A percentile compares a stretch with the other conserved stretches of the same genome.
These are phyloP conservation scores for Aspergillus sclerotiicarbonarius DNA, from an alignment of 495 filamentous ascomycete genomes.

Conservation along the genomic window DNA sequence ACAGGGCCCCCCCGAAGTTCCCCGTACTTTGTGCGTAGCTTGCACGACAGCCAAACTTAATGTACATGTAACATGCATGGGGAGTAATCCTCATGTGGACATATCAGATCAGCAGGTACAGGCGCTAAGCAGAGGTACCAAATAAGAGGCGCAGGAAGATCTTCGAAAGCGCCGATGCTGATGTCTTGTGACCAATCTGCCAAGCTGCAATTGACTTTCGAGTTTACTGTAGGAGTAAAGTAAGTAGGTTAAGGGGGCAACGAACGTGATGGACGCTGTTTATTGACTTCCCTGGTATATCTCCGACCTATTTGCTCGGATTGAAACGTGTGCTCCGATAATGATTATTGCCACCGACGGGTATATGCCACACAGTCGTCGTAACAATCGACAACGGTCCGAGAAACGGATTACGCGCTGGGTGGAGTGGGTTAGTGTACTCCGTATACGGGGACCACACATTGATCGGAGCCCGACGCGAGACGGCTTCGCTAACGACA, in stretches of 20 bases:
- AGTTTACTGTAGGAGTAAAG: no score
- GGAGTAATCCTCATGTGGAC: slow-evolving; percentile 7
- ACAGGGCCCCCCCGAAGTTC: background rate
- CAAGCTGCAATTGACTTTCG: slow-evolving; percentile 12
- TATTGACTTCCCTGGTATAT: background rate
- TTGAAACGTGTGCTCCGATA: background rate
- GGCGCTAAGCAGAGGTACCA: background rate
- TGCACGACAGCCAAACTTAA: background rate
- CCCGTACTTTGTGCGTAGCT: background rate
- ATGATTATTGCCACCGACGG: background rate
- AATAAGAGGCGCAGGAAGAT: background rate
- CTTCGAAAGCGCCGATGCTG: background rate
- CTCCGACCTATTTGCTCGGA: background rate
- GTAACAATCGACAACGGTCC: background rate
- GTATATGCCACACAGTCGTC: background rate
- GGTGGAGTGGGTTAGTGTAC: background rate
- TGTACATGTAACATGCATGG: slow-evolving; percentile 7
- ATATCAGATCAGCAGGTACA: slow-evolving; percentile 3
- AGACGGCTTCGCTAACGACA: background rate
- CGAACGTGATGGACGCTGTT: background rate
- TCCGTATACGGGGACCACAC: background rate
- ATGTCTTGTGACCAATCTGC: slow-evolving; percentile 17
- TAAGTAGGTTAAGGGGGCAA: background rate
- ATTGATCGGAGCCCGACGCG: background rate
- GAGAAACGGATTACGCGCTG: background rate